Conservation (phyloP, 116 monocot genomes). For the Zostera marina region DNA sequence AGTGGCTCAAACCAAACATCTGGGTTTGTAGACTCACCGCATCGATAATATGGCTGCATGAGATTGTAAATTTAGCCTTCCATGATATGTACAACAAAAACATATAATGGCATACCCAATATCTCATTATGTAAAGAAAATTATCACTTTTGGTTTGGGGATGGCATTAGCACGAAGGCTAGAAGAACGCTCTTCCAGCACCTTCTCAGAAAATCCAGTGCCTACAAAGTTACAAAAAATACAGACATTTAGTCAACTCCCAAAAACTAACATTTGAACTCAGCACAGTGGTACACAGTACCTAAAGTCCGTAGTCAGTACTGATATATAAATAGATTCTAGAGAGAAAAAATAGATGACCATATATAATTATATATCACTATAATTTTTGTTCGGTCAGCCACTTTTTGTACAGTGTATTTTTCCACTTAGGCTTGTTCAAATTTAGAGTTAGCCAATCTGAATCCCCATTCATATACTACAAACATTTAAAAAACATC, state of each 20-base stretch:
- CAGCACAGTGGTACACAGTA: too few relatives aligned
- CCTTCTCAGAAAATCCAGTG: slow-evolving; percentile 86
- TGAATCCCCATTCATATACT: neutral
- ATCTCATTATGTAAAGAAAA: neutral
- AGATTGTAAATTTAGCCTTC: neutral
- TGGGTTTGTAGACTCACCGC: slow-evolving; percentile 68
- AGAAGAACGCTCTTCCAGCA: slow-evolving; percentile 73
- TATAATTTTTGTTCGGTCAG: too few relatives aligned
- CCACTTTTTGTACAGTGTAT: too few relatives aligned
- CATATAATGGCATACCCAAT: neutral
- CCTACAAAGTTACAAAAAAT: slow-evolving; percentile 18
- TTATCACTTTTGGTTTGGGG: slow-evolving; percentile 54
- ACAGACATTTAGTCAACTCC: too few relatives aligned
- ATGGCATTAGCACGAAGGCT: slow-evolving; percentile 69
- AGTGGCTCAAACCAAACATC: slow-evolving; percentile 99
- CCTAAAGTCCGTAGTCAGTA: too few relatives aligned
- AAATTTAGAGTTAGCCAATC: too few relatives aligned
- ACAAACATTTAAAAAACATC: neutral
- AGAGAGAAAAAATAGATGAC: too few relatives aligned
- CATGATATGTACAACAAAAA: neutral
- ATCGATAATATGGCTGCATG: slow-evolving; percentile 85
- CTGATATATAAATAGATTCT: too few relatives aligned
- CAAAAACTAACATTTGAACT: too few relatives aligned
- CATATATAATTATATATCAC: neutral
- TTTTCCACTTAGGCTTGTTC: too few relatives aligned